These are phyloP conservation scores for Xylaria sp. DNA, from an alignment of 2,329 filamentous ascomycete genomes.

Conservation along the genomic window DNA sequence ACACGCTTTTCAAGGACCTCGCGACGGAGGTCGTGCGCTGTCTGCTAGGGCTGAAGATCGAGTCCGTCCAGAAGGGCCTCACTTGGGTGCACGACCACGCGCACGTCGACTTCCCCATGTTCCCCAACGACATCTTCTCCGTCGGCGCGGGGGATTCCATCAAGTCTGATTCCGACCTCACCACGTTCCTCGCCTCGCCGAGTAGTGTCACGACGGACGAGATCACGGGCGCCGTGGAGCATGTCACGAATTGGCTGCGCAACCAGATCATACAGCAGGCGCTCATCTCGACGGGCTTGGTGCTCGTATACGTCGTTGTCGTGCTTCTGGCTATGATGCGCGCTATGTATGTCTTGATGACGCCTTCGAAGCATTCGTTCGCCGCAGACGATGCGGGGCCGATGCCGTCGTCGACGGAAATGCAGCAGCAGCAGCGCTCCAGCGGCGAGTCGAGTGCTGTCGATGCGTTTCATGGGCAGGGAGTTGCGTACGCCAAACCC, in stretches of 20 bases:
- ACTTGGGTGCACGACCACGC: constrained; percentile 94
- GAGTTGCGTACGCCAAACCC: background rate
- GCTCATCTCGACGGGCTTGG: constrained; percentile 78
- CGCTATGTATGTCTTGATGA: constrained; percentile 54
- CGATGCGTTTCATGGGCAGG: background rate
- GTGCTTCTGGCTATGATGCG: constrained; percentile 79
- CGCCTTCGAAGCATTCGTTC: constrained; percentile 33
- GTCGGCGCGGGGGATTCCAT: constrained; percentile 75
- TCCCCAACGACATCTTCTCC: constrained; percentile 85
- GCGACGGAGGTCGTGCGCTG: constrained; percentile 85
- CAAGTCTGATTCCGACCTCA: constrained; percentile 67
- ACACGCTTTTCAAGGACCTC: constrained; percentile 81
- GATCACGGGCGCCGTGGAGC: constrained; percentile 78
- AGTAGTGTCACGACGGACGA: constrained; percentile 80
- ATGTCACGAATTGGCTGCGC: constrained; percentile 75
- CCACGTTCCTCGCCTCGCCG: constrained; percentile 81
- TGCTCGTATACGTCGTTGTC: constrained; percentile 82
- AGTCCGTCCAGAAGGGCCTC: constrained; percentile 85
- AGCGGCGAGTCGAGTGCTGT: constrained; percentile 13
- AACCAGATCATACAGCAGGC: constrained; percentile 79
- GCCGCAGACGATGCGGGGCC: constrained; percentile 9
- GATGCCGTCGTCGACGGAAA: background rate
- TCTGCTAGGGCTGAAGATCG: constrained; percentile 87
- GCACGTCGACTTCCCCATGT: constrained; percentile 80
- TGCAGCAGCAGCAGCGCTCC: background rate